phyloP scores from a whole-genome alignment of 2,329 filamentous ascomycete species.

The Purpureocillium lavendulum region DNA sequence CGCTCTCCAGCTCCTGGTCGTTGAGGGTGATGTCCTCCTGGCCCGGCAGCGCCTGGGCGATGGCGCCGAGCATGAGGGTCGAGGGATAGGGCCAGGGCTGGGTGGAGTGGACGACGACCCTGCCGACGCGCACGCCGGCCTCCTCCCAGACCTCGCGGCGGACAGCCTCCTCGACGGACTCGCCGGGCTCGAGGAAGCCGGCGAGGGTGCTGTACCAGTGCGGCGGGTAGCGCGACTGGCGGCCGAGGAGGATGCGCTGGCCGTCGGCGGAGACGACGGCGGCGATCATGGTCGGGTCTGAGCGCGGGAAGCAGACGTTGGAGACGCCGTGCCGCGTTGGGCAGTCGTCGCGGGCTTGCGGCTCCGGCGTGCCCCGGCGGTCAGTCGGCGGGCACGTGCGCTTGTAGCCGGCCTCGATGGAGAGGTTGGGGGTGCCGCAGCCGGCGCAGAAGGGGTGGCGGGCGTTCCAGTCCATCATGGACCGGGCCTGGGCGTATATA shows the following conservation, averaged over 20 bases:
- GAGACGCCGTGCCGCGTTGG: conserved; percentile 77
- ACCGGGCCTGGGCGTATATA: conserved; percentile 81
- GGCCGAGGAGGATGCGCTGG: conserved; percentile 70
- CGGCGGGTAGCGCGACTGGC: conserved; percentile 74
- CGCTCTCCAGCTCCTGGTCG: conserved; percentile 85
- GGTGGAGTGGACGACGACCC: conserved; percentile 73
- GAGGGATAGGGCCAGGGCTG: conserved; percentile 86
- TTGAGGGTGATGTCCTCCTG: conserved; percentile 74
- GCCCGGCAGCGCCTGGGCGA: conserved; percentile 71
- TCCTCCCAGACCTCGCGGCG: conserved; percentile 83
- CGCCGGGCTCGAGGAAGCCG: conserved; percentile 77
- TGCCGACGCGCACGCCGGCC: conserved; percentile 65
- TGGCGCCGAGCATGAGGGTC: conserved; percentile 78
- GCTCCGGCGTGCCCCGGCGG: conserved; percentile 33
- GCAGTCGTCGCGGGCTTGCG: conserved; percentile 58
- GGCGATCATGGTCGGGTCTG: conserved; percentile 92
- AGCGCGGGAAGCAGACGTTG: conserved; percentile 86
- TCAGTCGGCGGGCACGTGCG: conserved; percentile 69
- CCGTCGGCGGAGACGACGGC: conserved; percentile 79
- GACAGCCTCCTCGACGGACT: conserved; percentile 79
- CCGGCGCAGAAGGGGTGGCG: conserved; percentile 88
- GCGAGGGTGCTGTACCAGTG: conserved; percentile 86
- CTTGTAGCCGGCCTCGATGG: conserved; percentile 73
- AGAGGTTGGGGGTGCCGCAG: conserved; percentile 77
- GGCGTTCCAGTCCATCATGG: conserved; percentile 87